phyloP scores from a whole-genome alignment of 495 filamentous ascomycete genomes.

The Talaromyces adpressus region DNA sequence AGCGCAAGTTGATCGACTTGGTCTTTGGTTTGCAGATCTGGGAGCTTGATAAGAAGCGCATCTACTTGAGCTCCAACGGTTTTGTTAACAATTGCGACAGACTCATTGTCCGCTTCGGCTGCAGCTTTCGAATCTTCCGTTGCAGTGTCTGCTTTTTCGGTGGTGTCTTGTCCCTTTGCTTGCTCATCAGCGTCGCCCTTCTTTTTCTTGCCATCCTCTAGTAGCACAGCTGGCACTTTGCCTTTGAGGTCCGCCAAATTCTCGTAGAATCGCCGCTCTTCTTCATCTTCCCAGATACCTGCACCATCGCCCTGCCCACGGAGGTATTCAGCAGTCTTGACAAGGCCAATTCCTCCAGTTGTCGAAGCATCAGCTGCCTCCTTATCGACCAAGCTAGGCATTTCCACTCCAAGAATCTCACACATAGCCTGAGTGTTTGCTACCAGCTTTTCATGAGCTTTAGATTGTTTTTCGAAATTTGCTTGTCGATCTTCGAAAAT shows the following conservation, averaged over 20 bases:
- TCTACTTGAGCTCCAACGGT: conserved; percentile 97
- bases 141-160: conserved; percentile 23
- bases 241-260: conserved; percentile 92
- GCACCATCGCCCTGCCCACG: conserved; percentile 83
- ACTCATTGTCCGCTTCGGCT: conserved; percentile 67
- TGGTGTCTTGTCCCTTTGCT: conserved; percentile 45
- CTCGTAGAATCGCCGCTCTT: conserved; percentile 96
- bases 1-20: conserved; percentile 84
- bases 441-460: conserved; percentile 84
- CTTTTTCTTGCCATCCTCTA: conserved; percentile 95
- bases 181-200: conserved; percentile 68
- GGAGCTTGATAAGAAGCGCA: conserved; percentile 76
- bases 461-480: conserved; percentile 88
- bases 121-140: conserved; percentile 17
- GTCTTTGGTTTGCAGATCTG: conserved; percentile 86
- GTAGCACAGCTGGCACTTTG: conserved; percentile 84
- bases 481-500: conserved; percentile 97
- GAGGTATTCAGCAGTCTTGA: conserved; percentile 89
- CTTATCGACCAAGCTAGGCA: conserved; percentile 85
- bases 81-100: conserved; percentile 92
- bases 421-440: conserved; percentile 87
- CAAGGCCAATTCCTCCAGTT: conserved; percentile 79
- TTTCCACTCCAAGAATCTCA: conserved; percentile 82
- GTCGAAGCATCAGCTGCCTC: conserved; percentile 56
- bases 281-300: conserved; percentile 99